Base-by-base conservation (phyloP, 2,329 filamentous ascomycete species). In the Trichoderma sp. region DNA sequence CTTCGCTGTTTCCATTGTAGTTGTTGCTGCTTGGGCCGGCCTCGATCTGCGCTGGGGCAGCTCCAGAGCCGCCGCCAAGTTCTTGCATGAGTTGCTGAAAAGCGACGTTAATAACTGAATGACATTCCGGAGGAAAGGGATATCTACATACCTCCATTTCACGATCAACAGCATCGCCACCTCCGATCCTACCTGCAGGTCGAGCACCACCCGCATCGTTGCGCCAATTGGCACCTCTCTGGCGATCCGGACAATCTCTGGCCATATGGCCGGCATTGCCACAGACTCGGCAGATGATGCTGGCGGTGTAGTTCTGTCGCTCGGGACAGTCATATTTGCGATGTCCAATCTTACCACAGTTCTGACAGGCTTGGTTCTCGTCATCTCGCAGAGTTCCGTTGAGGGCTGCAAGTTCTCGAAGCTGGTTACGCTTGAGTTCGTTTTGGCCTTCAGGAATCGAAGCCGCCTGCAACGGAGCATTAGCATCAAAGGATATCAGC, bases 311-410 rank as follows among this genome's bases (percentile, higher is more conserved):
- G 84, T 99, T 99, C 81, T 95, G 93, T 82, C 96, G 93, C 84
- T 99, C 94, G 15, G 96, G 96, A 78, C 96, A 99, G 81, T 99
- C 96, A 82, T 98, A 98, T 84, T 99, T 99, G 83, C 96, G 92
- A 83, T 99, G 96, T 73, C 96, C 96, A 75, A 99, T 99, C 87
- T 98, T 94, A 77, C 96, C 96, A 83, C 93, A 99, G 86, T 99
- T 99, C 85, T 99, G 96, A 84, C 96, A 99, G 76, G 96, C 96
- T 82, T 99, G 96, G 83, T 99, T 99, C 82, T 99, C 96, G 79
- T 99, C 96, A 80, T 99, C 96, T 86, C 96, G 95, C 24, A 99
- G 91, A 9, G 96, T 99, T 89, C 96, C 96, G 90, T 99, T 99
- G 78, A 99, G 92, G 30, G 96, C 94, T 57, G 96, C 96, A 75